Percentiles rank a stretch among this genome's conserved stretches.
Conservation (phyloP, 78 protist genomes). For the Dictyostelium brefeldianum region DNA sequence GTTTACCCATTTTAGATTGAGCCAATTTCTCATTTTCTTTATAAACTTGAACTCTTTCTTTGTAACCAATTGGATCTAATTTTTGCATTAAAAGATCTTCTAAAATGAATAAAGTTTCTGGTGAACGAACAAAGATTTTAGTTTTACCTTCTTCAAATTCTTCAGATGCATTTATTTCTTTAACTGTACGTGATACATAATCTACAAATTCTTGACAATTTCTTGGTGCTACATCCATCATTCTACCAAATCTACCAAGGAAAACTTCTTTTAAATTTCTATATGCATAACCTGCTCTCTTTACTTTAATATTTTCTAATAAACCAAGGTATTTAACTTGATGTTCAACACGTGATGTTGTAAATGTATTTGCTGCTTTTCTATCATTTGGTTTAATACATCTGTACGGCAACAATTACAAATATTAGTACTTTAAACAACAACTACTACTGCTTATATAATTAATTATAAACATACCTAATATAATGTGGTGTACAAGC, state of each 20-base stretch:
- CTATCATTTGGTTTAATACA: conserved; percentile 95
- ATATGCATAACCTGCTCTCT: conserved; percentile 97
- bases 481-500: conserved; percentile 92
- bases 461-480: too few relatives aligned
- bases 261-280: conserved; percentile 81
- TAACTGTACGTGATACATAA: background rate
- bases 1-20: conserved; percentile 68
- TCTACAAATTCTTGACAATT: conserved; percentile 69
- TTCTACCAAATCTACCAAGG: conserved; percentile 75
- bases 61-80: conserved; percentile 84
- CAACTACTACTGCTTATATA: too few relatives aligned
- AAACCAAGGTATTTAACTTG: conserved; percentile 94
- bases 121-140: conserved; percentile 75
- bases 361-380: conserved; percentile 68
- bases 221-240: conserved; percentile 56
- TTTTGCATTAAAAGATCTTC: conserved; percentile 85
- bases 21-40: conserved; percentile 84
- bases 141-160: conserved; percentile 85
- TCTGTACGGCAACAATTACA: too few relatives aligned
- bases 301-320: conserved; percentile 93
- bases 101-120: conserved; percentile 83
- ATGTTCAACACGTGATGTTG: conserved; percentile 70
- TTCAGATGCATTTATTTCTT: conserved; percentile 45
- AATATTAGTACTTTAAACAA: too few relatives aligned
- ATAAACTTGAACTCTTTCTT: conserved; percentile 66